phyloP scores from a whole-genome alignment of 345 rosid species.

The Gossypium rotundifolium region DNA sequence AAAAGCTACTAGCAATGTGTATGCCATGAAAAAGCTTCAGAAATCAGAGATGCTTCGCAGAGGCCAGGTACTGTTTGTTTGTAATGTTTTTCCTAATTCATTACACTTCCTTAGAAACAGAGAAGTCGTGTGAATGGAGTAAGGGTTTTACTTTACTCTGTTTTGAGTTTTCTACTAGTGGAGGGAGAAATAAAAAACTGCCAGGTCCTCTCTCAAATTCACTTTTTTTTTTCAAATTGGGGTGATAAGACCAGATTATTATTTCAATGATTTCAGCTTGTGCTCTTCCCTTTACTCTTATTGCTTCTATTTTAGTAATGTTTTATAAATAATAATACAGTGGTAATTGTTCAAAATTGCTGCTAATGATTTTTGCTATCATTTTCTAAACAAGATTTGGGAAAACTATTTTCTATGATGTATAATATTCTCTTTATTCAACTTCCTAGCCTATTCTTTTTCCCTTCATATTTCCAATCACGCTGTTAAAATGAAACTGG shows the following conservation, averaged over 20 bases:
- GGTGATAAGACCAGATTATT: background rate
- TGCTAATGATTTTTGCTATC: background rate
- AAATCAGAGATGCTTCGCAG: slow-evolving; percentile 98
- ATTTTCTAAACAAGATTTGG: background rate
- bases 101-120: background rate
- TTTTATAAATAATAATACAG: background rate
- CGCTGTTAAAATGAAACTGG: background rate
- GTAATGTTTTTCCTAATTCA: background rate
- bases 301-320: background rate
- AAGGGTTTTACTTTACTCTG: background rate
- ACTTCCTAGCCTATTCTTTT: background rate
- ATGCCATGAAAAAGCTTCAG: slow-evolving; percentile 94
- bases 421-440: background rate
- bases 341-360: background rate
- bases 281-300: background rate
- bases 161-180: background rate
- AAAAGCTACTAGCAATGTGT: slow-evolving; percentile 52
- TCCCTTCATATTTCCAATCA: background rate
- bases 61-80: slow-evolving; percentile 61
- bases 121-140: background rate
- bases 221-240: background rate
- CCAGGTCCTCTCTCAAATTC: background rate
- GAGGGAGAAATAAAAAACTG: background rate
- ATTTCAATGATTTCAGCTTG: background rate
- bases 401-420: background rate